phyloP scores from a whole-genome alignment of 1,139 yeast species.

The Hyphopichia khmerensis region DNA sequence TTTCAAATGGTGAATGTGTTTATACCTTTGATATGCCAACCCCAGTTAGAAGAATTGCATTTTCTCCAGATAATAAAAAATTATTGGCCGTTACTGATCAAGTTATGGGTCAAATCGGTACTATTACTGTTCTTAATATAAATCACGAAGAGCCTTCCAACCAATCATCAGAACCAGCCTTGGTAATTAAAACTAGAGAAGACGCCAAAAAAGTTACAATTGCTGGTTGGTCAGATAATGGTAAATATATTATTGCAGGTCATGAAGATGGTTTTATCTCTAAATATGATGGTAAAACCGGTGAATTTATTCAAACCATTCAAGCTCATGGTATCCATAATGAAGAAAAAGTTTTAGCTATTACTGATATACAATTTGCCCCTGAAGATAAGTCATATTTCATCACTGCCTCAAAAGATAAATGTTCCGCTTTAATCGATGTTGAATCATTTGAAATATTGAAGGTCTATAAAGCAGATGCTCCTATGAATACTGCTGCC shows the following conservation, averaged over 20 bases:
- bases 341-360: constrained; percentile 51
- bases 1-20: constrained; percentile 73
- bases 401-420: constrained; percentile 91
- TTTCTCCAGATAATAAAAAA: constrained; percentile 69
- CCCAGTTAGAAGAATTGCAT: constrained; percentile 89
- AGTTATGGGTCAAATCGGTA: constrained; percentile 89
- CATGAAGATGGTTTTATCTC: constrained; percentile 85
- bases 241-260: constrained; percentile 75
- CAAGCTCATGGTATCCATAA: constrained; percentile 64
- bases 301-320: constrained; percentile 59
- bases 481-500: constrained; percentile 95
- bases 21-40: constrained; percentile 76
- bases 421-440: constrained; percentile 77
- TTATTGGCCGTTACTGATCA: constrained; percentile 84
- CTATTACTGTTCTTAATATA: constrained; percentile 67
- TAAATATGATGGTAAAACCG: constrained; percentile 75
- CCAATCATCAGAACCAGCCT: constrained; percentile 50
- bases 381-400: constrained; percentile 81
- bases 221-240: constrained; percentile 86
- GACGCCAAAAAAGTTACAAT: constrained; percentile 70
- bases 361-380: constrained; percentile 90
- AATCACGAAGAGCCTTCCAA: constrained; percentile 40
- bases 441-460: constrained; percentile 71
- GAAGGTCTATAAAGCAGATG: constrained; percentile 82
- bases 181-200: constrained; percentile 63